A percentile compares a stretch with the other conserved stretches of the same genome.
These are phyloP conservation scores for Catunica adiposa DNA, from an alignment of 2,329 filamentous ascomycete species.

Conservation along the genomic window DNA sequence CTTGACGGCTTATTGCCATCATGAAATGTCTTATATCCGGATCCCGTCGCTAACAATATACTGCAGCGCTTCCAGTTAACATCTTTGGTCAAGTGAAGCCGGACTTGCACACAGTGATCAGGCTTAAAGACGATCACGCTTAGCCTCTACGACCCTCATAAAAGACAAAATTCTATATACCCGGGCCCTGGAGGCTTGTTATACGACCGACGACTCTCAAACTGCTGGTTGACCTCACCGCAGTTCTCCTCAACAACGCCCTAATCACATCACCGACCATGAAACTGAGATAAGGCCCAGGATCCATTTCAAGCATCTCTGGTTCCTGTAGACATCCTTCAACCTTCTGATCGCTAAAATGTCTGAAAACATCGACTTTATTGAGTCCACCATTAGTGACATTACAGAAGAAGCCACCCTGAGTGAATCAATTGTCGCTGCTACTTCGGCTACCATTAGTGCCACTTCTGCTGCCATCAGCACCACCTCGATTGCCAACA, in stretches of 20 bases:
- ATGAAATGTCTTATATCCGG: too few relatives aligned
- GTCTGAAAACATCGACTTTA: too few relatives aligned
- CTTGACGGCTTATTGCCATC: too few relatives aligned
- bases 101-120: too few relatives aligned
- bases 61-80: neutral
- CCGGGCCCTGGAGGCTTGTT: neutral
- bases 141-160: neutral
- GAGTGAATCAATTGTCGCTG: too few relatives aligned
- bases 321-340: neutral
- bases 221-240: neutral
- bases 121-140: too few relatives aligned
- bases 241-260: neutral
- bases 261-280: neutral
- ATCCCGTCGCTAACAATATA: neutral
- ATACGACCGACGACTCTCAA: neutral
- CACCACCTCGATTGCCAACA: too few relatives aligned
- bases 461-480: neutral
- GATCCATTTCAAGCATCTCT: neutral
- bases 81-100: too few relatives aligned
- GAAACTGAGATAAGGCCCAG: neutral
- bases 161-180: neutral
- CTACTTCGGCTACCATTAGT: too few relatives aligned
- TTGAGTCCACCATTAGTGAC: too few relatives aligned
- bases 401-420: too few relatives aligned
- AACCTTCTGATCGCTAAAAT: neutral